A percentile compares a stretch with the other conserved stretches of the same genome.
Evolutionary conservation across 1,139 yeast genomes (phyloP).

Genomic region (Nakaseomyces uthaithaninus): DNA sequence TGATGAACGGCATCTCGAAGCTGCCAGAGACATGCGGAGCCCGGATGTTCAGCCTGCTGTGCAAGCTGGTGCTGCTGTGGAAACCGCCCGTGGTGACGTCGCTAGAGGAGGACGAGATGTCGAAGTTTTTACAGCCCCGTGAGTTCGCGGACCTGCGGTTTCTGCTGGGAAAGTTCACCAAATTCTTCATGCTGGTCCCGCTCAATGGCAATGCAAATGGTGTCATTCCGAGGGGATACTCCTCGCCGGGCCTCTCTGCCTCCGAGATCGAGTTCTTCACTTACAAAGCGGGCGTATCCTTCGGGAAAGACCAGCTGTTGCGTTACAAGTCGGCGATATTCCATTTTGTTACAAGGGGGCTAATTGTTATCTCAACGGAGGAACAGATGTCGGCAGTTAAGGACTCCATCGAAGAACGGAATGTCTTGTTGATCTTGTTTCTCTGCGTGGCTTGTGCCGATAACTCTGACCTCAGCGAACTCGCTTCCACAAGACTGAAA

Average conservation of each 20-base stretch:
- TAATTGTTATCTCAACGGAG: constrained; percentile 21
- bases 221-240: constrained; percentile 35
- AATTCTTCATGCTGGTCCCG: constrained; percentile 52
- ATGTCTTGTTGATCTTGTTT: constrained; percentile 35
- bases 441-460: constrained; percentile 62
- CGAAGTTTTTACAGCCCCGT: constrained; percentile 32
- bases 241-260: constrained; percentile 56
- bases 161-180: constrained; percentile 42
- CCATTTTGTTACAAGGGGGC: constrained; percentile 31
- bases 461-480: constrained; percentile 37
- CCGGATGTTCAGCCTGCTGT: constrained; percentile 52
- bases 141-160: constrained; percentile 33
- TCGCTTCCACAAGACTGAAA: constrained; percentile 39
- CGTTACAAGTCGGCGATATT: constrained; percentile 45
- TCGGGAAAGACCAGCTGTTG: constrained; percentile 43
- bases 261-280: constrained; percentile 55
- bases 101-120: constrained; percentile 36
- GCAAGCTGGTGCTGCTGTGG: constrained; percentile 48
- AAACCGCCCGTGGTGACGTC: constrained; percentile 43
- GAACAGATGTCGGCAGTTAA: constrained; percentile 1
- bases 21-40: constrained; percentile 40
- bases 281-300: constrained; percentile 55
- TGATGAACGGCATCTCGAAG: constrained; percentile 41
- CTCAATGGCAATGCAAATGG: constrained; percentile 30
- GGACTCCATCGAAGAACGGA: constrained; percentile 8